These are phyloP conservation scores for Penicillium sp. DNA, from an alignment of 2,329 filamentous ascomycete genomes.

Conservation along the genomic window DNA sequence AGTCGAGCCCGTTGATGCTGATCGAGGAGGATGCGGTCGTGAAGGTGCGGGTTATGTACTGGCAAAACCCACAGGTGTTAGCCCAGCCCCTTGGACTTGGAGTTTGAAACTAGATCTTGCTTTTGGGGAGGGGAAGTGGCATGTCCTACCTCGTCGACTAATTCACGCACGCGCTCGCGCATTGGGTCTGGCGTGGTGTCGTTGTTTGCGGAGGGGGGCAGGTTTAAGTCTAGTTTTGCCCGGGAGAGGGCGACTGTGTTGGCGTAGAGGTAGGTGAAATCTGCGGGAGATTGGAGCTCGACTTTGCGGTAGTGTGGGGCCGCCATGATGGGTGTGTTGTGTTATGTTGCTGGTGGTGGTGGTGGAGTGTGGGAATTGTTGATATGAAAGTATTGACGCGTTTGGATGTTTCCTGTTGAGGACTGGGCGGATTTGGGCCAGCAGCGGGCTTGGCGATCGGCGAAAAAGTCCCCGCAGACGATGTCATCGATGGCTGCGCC, in stretches of 20 bases:
- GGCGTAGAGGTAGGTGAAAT: constrained; percentile 52
- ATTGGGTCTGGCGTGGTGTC: constrained; percentile 44
- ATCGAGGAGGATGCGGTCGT: constrained; percentile 47
- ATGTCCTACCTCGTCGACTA: constrained; percentile 43
- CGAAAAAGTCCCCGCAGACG: constrained; percentile 21
- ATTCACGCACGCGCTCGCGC: constrained; percentile 46
- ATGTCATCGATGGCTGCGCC: constrained; percentile 24
- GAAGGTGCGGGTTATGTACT: constrained; percentile 51
- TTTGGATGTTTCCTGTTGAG: not conserved
- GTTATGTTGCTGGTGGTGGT: constrained; percentile 16
- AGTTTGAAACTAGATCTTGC: not conserved
- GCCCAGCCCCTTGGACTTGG: not conserved
- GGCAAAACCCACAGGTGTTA: not conserved
- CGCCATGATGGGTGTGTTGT: constrained; percentile 27
- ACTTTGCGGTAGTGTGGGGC: constrained; percentile 50
- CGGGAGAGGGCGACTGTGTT: constrained; percentile 49
- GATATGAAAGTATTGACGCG: constrained; percentile 2
- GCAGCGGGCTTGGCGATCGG: constrained; percentile 19
- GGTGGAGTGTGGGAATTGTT: constrained; percentile 9
- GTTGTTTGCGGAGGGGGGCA: constrained; percentile 48
- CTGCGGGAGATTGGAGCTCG: constrained; percentile 53
- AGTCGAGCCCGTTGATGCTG: constrained; percentile 52
- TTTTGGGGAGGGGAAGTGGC: not conserved
- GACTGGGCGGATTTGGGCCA: not conserved
- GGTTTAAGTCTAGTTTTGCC: constrained; percentile 52